Conservation (phyloP, 371 early-diverging fungal genomes). For the Actinomucor elegans region DNA sequence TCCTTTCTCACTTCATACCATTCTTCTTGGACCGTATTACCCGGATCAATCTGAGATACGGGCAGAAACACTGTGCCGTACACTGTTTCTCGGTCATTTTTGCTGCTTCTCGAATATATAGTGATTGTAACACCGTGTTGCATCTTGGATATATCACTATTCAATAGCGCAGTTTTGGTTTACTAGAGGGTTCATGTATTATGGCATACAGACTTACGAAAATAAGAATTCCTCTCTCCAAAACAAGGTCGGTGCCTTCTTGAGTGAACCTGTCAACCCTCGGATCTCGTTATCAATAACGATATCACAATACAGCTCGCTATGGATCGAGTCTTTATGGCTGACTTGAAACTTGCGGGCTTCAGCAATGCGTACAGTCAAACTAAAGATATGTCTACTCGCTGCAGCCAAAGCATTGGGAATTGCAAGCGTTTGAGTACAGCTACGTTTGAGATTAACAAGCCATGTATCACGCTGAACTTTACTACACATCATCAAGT, state of each 20-base stretch:
- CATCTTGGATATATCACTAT: conserved; percentile 47
- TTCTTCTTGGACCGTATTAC: conserved; percentile 33
- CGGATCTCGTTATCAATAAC: conserved; percentile 55
- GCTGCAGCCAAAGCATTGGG: background rate
- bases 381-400: conserved; percentile 14
- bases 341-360: conserved; percentile 40
- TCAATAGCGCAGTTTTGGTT: too few relatives aligned
- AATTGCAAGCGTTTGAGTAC: conserved; percentile 20
- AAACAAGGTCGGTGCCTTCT: conserved; percentile 33
- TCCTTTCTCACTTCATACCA: conserved; percentile 55
- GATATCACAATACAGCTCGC: conserved; percentile 46
- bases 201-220: too few relatives aligned
- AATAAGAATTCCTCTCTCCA: conserved; percentile 53
- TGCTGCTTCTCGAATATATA: conserved; percentile 38
- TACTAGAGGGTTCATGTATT: too few relatives aligned
- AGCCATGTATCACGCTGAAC: conserved; percentile 58
- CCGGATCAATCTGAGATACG: conserved; percentile 16
- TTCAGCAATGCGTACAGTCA: conserved; percentile 54
- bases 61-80: conserved; percentile 27
- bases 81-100: conserved; percentile 32
- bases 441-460: conserved; percentile 43
- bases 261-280: conserved; percentile 44
- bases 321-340: conserved; percentile 19
- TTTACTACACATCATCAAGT: conserved; percentile 47
- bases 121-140: conserved; percentile 47